Conservation (phyloP, 306 rosid genomes). For the Morella rubra region DNA sequence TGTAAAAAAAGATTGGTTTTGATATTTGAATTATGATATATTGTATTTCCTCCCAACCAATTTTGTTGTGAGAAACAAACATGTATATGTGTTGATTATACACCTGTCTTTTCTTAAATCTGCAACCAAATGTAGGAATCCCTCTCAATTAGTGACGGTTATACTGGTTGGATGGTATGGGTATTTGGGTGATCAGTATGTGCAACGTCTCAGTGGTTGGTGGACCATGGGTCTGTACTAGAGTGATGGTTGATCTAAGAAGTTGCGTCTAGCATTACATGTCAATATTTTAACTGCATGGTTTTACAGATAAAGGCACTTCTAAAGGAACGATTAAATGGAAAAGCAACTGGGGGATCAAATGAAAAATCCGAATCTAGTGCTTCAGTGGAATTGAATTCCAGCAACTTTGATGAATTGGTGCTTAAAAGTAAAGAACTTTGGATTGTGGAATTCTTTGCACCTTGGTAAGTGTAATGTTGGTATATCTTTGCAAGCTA, state of each 20-base stretch:
- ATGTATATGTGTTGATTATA: background rate
- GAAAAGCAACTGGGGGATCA: conserved; percentile 81
- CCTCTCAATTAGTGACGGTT: background rate
- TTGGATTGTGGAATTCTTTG: conserved; percentile 98
- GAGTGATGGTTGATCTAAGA: background rate
- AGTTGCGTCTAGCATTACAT: conserved; percentile 5
- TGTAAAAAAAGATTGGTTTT: too few species aligned
- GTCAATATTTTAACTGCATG: conserved; percentile 23
- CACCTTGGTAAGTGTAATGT: conserved; percentile 72
- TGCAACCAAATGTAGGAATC: background rate
- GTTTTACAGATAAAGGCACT: conserved; percentile 69
- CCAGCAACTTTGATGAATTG: conserved; percentile 77
- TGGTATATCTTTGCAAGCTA: background rate
- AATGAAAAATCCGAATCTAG: conserved; percentile 68
- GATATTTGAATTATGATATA: background rate
- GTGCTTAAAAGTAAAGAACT: conserved; percentile 92
- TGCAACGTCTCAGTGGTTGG: background rate
- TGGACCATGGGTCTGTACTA: background rate
- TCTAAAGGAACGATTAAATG: conserved; percentile 81
- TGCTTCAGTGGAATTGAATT: conserved; percentile 76
- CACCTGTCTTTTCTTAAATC: background rate
- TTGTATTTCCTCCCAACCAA: background rate
- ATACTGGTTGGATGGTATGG: background rate
- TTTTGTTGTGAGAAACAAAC: background rate
- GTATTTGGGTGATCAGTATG: conserved; percentile 9